Conservation (phyloP, 1,284 basidiomycete species). For the Marasmius fiardii region DNA sequence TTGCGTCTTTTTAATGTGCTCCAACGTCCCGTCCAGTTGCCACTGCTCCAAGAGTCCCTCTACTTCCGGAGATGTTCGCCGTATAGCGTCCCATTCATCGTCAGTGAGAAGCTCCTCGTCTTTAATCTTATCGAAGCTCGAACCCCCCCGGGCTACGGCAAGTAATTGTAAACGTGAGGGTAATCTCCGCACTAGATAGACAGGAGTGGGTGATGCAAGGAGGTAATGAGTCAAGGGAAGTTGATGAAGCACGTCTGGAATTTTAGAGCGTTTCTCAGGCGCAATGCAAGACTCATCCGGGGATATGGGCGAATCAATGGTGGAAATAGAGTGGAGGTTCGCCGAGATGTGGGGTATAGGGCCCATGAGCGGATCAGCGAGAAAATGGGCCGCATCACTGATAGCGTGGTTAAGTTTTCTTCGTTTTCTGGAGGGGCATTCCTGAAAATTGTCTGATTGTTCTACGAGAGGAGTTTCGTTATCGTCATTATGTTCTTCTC, state of each 20-base stretch:
- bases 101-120: slow-evolving; percentile 56
- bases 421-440: slow-evolving; percentile 31
- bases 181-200: slow-evolving; percentile 23
- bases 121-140: slow-evolving; percentile 32
- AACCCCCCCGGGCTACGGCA: slow-evolving; percentile 46
- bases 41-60: slow-evolving; percentile 29
- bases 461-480: not conserved
- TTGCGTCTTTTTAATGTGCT: slow-evolving; percentile 2
- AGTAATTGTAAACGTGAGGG: slow-evolving; percentile 66
- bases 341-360: slow-evolving; percentile 19
- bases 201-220: slow-evolving; percentile 42
- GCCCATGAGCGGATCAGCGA: slow-evolving; percentile 48
- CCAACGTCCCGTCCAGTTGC: slow-evolving; percentile 11
- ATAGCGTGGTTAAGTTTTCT: slow-evolving; percentile 40
- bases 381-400: slow-evolving; percentile 46
- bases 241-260: not conserved
- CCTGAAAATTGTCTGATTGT: slow-evolving; percentile 17
- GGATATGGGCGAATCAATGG: slow-evolving; percentile 23
- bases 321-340: slow-evolving; percentile 8
- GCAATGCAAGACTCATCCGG: not conserved
- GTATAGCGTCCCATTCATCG: slow-evolving; percentile 47
- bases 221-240: slow-evolving; percentile 40
- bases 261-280: not conserved
- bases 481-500: slow-evolving; percentile 27
- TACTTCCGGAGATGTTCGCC: slow-evolving; percentile 42